Conservation (phyloP, 1,139 yeast species). For the Blastobotrys ciferrii region DNA sequence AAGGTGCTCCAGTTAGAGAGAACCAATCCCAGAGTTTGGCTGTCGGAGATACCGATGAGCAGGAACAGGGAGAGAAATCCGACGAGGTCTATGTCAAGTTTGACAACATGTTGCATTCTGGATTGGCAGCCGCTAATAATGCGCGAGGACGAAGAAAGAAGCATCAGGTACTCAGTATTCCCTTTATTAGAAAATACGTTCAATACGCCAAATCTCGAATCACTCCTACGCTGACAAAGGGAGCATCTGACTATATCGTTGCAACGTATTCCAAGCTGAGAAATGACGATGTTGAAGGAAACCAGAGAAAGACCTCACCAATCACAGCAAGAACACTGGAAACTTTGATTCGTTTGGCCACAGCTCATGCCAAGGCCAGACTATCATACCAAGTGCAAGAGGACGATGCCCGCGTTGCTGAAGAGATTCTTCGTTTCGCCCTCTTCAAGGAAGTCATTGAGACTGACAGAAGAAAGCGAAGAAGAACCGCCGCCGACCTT, state of each 20-base stretch:
- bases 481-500: conserved; percentile 28
- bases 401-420: conserved; percentile 84
- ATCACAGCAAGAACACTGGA: conserved; percentile 97
- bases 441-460: conserved; percentile 67
- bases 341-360: conserved; percentile 89
- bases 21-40: conserved; percentile 66
- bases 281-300: conserved; percentile 70
- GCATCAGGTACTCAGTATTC: conserved; percentile 71
- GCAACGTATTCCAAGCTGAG: conserved; percentile 76
- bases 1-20: conserved; percentile 94
- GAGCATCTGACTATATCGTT: conserved; percentile 81
- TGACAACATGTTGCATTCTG: conserved; percentile 80
- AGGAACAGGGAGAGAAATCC: conserved; percentile 48
- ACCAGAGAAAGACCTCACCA: conserved; percentile 85
- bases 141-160: conserved; percentile 32
- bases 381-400: conserved; percentile 71
- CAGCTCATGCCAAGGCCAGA: conserved; percentile 96
- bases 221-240: conserved; percentile 73
- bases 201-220: conserved; percentile 92
- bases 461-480: conserved; percentile 35
- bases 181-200: conserved; percentile 85
- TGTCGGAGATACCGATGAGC: conserved; percentile 61
- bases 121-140: conserved; percentile 47
- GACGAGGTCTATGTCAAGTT: conserved; percentile 74
- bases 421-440: conserved; percentile 79